These are phyloP conservation scores for Trichoderma pleuroti DNA, from an alignment of 2,329 filamentous ascomycete genomes.

Conservation along the genomic window DNA sequence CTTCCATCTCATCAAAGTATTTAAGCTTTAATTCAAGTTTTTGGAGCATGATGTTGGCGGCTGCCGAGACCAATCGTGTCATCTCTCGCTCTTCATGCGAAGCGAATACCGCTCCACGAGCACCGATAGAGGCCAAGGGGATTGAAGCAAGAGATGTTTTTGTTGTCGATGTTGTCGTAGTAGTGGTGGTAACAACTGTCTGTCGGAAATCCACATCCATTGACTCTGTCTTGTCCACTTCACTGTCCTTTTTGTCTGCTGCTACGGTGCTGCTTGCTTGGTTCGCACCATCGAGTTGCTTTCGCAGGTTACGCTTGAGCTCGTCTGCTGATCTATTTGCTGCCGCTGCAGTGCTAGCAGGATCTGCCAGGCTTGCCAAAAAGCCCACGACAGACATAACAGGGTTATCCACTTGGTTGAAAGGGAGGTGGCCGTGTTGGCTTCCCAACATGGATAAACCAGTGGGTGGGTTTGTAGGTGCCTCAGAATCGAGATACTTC, in stretches of 20 bases:
- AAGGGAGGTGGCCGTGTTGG: slow-evolving; percentile 77
- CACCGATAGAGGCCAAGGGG: slow-evolving; percentile 80
- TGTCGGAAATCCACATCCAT: slow-evolving; percentile 63
- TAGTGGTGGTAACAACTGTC: slow-evolving; percentile 49
- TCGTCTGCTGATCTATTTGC: slow-evolving; percentile 84
- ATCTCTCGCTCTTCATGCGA: slow-evolving; percentile 97
- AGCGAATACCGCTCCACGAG: slow-evolving; percentile 79
- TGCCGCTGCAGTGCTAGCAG: slow-evolving; percentile 83
- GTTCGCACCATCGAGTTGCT: slow-evolving; percentile 63
- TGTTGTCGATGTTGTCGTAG: slow-evolving; percentile 46
- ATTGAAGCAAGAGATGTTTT: slow-evolving; percentile 64
- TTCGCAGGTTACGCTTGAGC: slow-evolving; percentile 74
- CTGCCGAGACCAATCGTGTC: slow-evolving; percentile 86
- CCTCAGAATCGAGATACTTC: slow-evolving; percentile 84
- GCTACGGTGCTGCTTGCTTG: slow-evolving; percentile 39
- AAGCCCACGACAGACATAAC: slow-evolving; percentile 96
- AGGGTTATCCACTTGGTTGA: slow-evolving; percentile 90
- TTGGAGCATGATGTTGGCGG: slow-evolving; percentile 88
- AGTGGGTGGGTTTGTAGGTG: slow-evolving; percentile 47
- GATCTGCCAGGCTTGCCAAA: slow-evolving; percentile 85
- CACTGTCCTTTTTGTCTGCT: slow-evolving; percentile 58
- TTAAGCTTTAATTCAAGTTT: slow-evolving; percentile 94
- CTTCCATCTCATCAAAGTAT: slow-evolving; percentile 95
- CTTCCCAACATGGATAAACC: slow-evolving; percentile 66
- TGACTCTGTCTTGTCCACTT: slow-evolving; percentile 47